These are phyloP conservation scores for Diaporthe batatas DNA, from an alignment of 2,329 filamentous ascomycete species.

Conservation along the genomic window DNA sequence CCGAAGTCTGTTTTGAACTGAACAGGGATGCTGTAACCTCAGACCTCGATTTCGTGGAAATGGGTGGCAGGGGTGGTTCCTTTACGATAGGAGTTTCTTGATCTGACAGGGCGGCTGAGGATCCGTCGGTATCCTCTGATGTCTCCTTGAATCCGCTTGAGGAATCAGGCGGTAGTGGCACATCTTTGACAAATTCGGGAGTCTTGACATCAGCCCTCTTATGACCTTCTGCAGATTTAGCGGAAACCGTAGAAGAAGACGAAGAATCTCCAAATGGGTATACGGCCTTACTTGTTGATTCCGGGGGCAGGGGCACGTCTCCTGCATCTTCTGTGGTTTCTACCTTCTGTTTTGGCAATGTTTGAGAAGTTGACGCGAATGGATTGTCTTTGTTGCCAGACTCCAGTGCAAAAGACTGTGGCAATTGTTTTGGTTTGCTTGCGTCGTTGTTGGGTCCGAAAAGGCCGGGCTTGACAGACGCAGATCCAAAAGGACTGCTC, in stretches of 20 bases:
- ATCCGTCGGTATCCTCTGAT: conserved; percentile 37
- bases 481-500: conserved; percentile 43
- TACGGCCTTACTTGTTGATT: conserved; percentile 66
- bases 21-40: conserved; percentile 47
- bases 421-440: conserved; percentile 43
- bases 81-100: conserved; percentile 40
- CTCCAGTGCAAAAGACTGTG: conserved; percentile 41
- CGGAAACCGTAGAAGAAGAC: conserved; percentile 64
- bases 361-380: conserved; percentile 28
- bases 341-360: conserved; percentile 49
- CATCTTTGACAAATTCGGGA: conserved; percentile 44
- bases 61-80: conserved; percentile 48
- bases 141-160: conserved; percentile 51
- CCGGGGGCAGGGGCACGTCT: conserved; percentile 64
- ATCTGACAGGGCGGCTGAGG: conserved; percentile 28
- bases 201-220: conserved; percentile 44
- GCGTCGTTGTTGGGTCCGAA: conserved; percentile 43
- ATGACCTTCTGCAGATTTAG: conserved; percentile 50
- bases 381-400: conserved; percentile 18
- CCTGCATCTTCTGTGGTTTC: conserved; percentile 49
- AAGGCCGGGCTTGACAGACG: conserved; percentile 32
- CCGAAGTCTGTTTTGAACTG: conserved; percentile 48
- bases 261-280: conserved; percentile 65
- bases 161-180: conserved; percentile 52
- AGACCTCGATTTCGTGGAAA: conserved; percentile 43